Percentiles rank a stretch among this genome's conserved stretches.
Conservation (phyloP, 257 asterid genomes). For the Phtheirospermum japonicum region DNA sequence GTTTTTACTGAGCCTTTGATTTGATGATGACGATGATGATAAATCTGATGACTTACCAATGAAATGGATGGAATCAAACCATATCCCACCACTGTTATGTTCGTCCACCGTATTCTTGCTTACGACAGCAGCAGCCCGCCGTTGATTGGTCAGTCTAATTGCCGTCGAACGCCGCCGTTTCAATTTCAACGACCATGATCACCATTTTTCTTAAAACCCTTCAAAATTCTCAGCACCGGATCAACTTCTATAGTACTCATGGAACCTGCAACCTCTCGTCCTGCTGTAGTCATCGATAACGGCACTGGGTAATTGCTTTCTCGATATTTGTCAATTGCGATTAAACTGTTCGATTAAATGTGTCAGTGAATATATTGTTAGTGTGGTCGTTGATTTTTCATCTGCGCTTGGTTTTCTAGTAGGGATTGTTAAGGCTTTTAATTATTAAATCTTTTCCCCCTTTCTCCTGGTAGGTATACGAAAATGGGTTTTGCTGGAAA, state of each 20-base stretch:
- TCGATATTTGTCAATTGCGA: not conserved
- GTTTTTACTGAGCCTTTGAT: not conserved
- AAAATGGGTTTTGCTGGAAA: slow-evolving; percentile 99
- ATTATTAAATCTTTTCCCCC: slow-evolving; percentile 6
- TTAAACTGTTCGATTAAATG: slow-evolving; percentile 37
- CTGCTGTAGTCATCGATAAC: slow-evolving; percentile 92
- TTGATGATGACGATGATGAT: slow-evolving; percentile 20
- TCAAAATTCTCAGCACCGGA: slow-evolving; percentile 42
- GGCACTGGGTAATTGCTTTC: slow-evolving; percentile 73
- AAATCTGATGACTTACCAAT: slow-evolving; percentile 25
- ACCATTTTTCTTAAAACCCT: slow-evolving; percentile 40
- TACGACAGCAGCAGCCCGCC: slow-evolving; percentile 3
- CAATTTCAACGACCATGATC: slow-evolving; percentile 49
- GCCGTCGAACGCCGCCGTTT: slow-evolving; percentile 42
- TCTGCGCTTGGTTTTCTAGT: not conserved
- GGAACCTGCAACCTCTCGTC: slow-evolving; percentile 84
- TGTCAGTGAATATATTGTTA: slow-evolving; percentile 12
- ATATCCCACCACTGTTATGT: slow-evolving; percentile 25
- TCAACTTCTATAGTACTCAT: slow-evolving; percentile 35
- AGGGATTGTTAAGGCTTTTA: slow-evolving; percentile 52
- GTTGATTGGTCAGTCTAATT: slow-evolving; percentile 35
- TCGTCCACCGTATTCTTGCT: slow-evolving; percentile 1
- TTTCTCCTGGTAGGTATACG: slow-evolving; percentile 56
- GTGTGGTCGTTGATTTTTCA: slow-evolving; percentile 12
- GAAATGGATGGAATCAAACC: slow-evolving; percentile 34